Evolutionary conservation across 2,329 filamentous ascomycete genomes (phyloP).

Genomic region (Dendryphion nanum): DNA sequence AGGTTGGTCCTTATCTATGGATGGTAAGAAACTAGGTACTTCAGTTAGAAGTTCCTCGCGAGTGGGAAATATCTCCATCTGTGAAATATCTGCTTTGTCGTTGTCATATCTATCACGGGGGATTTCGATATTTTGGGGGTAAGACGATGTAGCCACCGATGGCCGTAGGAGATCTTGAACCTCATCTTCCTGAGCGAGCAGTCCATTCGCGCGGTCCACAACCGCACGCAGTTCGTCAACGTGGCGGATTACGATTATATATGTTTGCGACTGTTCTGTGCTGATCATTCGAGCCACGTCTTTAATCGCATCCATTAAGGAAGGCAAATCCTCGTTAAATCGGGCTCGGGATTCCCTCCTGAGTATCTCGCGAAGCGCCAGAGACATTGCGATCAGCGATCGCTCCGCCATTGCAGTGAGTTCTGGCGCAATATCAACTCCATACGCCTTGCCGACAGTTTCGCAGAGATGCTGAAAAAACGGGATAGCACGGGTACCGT

Average conservation of each 20-base stretch:
- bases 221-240: constrained; percentile 14
- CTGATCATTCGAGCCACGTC: neutral
- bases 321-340: constrained; percentile 19
- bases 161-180: constrained; percentile 1
- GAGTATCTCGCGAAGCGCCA: constrained; percentile 18
- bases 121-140: constrained; percentile 20
- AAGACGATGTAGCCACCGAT: constrained; percentile 11
- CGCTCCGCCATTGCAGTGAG: neutral
- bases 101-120: constrained; percentile 31
- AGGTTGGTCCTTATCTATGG: constrained; percentile 1
- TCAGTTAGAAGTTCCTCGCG: constrained; percentile 23
- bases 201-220: constrained; percentile 14
- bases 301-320: neutral
- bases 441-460: constrained; percentile 3
- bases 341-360: constrained; percentile 15
- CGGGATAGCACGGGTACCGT: constrained; percentile 27
- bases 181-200: constrained; percentile 11
- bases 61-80: constrained; percentile 33
- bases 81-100: constrained; percentile 28
- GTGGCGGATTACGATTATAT: constrained; percentile 2
- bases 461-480: constrained; percentile 30
- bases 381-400: constrained; percentile 10
- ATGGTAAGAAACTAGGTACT: neutral
- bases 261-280: neutral
- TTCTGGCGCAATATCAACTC: neutral